A percentile compares a stretch with the other conserved stretches of the same genome.
Conservation (phyloP, 768 basidiomycete genomes). For the Cubamyces lactineus region DNA sequence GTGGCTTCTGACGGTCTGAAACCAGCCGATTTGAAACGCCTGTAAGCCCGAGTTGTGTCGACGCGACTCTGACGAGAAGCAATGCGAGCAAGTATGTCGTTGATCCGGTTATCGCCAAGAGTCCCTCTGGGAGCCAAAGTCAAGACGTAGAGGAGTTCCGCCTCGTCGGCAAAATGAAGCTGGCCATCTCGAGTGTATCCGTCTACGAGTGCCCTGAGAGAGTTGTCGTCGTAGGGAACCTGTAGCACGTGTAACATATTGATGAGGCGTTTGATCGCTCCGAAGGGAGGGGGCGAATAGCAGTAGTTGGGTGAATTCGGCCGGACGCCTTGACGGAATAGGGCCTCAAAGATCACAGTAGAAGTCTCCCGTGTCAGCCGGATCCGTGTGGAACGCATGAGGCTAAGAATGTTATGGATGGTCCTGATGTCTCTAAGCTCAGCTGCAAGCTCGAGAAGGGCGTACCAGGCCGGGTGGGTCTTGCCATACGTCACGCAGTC, state of each 20-base stretch:
- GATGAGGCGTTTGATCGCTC: constrained; percentile 4
- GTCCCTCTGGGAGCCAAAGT: neutral
- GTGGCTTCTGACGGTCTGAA: constrained; percentile 38
- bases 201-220: constrained; percentile 22
- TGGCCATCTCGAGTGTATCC: constrained; percentile 24
- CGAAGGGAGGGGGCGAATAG: constrained; percentile 14
- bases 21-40: constrained; percentile 26
- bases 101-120: neutral
- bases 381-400: neutral
- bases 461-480: neutral
- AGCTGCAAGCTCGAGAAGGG: constrained; percentile 1
- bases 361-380: neutral
- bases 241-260: neutral
- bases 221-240: constrained; percentile 24
- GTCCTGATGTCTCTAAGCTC: neutral
- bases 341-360: neutral
- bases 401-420: neutral
- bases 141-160: constrained; percentile 21
- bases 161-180: constrained; percentile 17
- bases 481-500: no score
- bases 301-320: neutral
- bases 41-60: neutral
- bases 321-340: neutral
- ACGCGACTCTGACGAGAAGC: neutral
- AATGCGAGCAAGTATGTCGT: neutral